These are phyloP conservation scores for Casaregolazyma suthepensis DNA, from an alignment of 1,139 yeast species.

Conservation along the genomic window DNA sequence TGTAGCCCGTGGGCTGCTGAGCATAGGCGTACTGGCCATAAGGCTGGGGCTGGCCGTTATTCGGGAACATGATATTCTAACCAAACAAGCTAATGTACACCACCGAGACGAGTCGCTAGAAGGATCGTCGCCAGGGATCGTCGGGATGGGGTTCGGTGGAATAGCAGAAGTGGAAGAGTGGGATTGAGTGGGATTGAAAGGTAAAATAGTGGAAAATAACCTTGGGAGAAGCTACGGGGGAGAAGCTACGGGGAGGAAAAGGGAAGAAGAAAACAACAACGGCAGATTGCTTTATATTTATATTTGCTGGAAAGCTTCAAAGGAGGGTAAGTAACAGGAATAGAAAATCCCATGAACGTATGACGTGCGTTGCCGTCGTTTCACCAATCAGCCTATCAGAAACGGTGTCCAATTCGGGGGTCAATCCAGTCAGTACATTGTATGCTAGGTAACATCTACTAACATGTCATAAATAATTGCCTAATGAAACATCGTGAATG, in stretches of 20 bases:
- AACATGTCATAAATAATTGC: background rate
- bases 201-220: background rate
- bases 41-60: conserved; percentile 5
- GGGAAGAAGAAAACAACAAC: too few relatives aligned
- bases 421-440: background rate
- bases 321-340: background rate
- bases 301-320: too few relatives aligned
- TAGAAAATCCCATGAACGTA: background rate
- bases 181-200: too few relatives aligned
- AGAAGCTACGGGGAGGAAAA: too few relatives aligned
- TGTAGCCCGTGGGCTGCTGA: conserved; percentile 17
- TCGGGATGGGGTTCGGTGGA: too few relatives aligned
- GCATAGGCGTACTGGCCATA: conserved; percentile 17
- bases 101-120: too few relatives aligned
- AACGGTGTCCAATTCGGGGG: background rate
- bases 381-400: too few relatives aligned
- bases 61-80: background rate
- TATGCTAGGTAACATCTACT: background rate
- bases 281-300: background rate
- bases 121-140: too few relatives aligned
- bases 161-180: too few relatives aligned
- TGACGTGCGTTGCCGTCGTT: background rate
- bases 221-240: background rate
- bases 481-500: background rate
- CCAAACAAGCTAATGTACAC: background rate